Evolutionary conservation across 2,329 filamentous ascomycete genomes (phyloP).

Genomic region (Ceratocystis papillata): DNA sequence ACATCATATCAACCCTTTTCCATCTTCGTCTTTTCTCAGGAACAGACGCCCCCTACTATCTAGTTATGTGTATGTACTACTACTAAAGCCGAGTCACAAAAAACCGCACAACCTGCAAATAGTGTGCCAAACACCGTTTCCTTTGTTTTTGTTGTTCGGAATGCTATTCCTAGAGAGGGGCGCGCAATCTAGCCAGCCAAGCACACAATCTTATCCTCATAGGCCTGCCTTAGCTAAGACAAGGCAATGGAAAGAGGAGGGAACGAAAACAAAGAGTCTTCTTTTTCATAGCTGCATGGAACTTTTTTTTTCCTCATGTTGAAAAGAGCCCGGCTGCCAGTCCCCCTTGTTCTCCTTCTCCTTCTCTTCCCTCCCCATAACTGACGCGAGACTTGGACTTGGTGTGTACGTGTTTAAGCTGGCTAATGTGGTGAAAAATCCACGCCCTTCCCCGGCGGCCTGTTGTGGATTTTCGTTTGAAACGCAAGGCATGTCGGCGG

Average conservation of each 20-base stretch:
- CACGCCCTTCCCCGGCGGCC: not conserved
- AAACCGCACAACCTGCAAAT: not conserved
- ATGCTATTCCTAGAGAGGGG: too few relatives aligned
- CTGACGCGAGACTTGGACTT: too few relatives aligned
- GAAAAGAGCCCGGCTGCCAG: not conserved
- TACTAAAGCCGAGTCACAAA: too few relatives aligned
- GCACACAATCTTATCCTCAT: not conserved
- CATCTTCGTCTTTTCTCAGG: not conserved
- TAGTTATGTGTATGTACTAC: too few relatives aligned
- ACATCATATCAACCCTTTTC: not conserved
- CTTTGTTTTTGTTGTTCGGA: not conserved
- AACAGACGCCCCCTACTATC: not conserved
- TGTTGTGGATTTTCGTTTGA: not conserved
- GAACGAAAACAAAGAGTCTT: not conserved
- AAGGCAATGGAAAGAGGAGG: not conserved
- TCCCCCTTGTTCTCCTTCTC: not conserved
- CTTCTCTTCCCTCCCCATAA: not conserved
- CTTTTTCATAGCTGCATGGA: not conserved
- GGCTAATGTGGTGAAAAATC: not conserved
- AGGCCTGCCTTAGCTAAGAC: not conserved
- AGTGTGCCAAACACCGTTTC: not conserved
- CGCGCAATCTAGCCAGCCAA: not conserved
- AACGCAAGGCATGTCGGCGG: not conserved
- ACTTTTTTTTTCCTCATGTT: too few relatives aligned
- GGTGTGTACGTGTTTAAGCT: not conserved